Conservation (phyloP, 257 asterid genomes). For the Scutellaria baicalensis region DNA sequence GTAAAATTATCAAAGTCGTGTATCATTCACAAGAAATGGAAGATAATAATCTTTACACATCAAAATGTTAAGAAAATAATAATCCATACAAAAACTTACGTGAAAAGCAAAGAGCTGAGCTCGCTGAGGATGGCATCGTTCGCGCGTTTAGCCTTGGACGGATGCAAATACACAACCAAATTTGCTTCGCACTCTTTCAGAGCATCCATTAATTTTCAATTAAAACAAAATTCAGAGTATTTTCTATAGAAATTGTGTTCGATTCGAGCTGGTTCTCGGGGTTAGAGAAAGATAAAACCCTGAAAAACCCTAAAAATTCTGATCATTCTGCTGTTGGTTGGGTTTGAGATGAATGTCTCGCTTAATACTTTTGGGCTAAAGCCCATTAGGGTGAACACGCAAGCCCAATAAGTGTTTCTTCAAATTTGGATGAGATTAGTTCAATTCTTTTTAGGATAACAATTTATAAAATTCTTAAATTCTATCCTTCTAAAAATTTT, state of each 20-base stretch:
- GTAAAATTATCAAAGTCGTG: not conserved
- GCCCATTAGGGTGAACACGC: too few species aligned
- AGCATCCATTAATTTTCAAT: constrained; percentile 46
- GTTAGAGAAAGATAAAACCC: not conserved
- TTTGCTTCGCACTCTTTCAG: constrained; percentile 46
- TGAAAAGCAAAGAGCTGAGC: constrained; percentile 69
- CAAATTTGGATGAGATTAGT: too few species aligned
- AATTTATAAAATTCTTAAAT: too few species aligned
- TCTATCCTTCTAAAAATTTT: too few species aligned
- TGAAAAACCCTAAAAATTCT: not conserved
- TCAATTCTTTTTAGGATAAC: too few species aligned
- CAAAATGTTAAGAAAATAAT: not conserved
- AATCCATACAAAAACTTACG: constrained; percentile 25
- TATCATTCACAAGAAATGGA: not conserved
- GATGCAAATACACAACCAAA: constrained; percentile 52
- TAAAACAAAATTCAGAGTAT: not conserved
- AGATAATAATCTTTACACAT: not conserved
- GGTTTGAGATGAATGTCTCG: too few species aligned
- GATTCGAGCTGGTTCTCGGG: not conserved
- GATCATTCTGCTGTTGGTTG: not conserved
- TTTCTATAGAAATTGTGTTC: not conserved
- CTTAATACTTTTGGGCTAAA: too few species aligned
- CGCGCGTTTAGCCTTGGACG: constrained; percentile 46
- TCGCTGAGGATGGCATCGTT: constrained; percentile 48
- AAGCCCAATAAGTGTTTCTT: too few species aligned